These are phyloP conservation scores for Rhododendron williamsianum DNA, from an alignment of 148 eudicot genomes.

Conservation along the genomic window DNA sequence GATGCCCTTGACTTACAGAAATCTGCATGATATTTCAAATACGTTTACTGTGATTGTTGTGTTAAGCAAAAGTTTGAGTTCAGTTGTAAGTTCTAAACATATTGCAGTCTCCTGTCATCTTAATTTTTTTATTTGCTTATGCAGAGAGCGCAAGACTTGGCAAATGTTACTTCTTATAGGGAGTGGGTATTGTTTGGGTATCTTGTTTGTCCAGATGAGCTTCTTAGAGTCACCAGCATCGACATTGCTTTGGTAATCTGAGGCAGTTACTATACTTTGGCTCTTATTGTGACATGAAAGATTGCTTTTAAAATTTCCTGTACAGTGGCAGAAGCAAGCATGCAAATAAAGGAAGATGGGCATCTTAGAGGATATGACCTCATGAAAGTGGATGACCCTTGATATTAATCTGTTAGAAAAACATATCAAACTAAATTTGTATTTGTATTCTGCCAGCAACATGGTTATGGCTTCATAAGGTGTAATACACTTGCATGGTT, in stretches of 20 bases:
- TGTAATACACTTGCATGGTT: not conserved
- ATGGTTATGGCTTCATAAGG: not conserved
- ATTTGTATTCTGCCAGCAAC: not conserved
- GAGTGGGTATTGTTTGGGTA: constrained; percentile 98
- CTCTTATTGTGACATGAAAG: not conserved
- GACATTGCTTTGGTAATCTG: constrained; percentile 87
- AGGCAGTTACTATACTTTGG: not conserved
- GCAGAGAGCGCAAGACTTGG: constrained; percentile 99
- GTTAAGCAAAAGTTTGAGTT: not conserved
- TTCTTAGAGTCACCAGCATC: constrained; percentile 97
- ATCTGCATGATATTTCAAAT: not conserved
- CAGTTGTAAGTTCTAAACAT: not conserved
- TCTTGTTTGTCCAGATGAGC: constrained; percentile 99
- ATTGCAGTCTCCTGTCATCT: not conserved
- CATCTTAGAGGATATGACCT: not conserved
- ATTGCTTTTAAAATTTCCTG: not conserved
- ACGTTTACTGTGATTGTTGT: not conserved
- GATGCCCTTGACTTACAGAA: constrained; percentile 1
- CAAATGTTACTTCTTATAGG: constrained; percentile 89
- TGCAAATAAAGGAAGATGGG: constrained; percentile 1
- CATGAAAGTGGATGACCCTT: not conserved
- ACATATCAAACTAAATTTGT: not conserved
- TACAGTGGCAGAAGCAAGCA: not conserved
- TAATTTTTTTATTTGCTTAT: constrained; percentile 2
- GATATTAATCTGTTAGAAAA: not conserved